These are phyloP conservation scores for Erythrophleum fordii DNA, from an alignment of 306 rosid species.

Conservation along the genomic window DNA sequence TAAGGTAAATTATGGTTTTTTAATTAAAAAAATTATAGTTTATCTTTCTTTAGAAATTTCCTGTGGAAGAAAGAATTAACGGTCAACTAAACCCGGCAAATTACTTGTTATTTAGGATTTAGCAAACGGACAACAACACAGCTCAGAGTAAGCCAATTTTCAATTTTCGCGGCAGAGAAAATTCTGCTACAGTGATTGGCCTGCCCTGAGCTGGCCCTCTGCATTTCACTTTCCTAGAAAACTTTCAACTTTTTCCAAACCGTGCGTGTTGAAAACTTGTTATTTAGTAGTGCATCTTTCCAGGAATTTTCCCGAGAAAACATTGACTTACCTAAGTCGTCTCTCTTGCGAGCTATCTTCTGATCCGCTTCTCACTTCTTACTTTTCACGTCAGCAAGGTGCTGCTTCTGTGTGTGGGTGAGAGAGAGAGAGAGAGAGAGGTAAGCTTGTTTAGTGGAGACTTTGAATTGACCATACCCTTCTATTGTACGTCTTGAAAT, in stretches of 20 bases:
- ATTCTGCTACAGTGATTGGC: background rate
- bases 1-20: no score
- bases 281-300: background rate
- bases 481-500: conserved; percentile 12
- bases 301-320: background rate
- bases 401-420: no score
- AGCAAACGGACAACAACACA: no score
- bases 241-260: no score
- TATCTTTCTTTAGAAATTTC: conserved; percentile 8
- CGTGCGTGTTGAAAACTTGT: background rate
- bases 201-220: background rate
- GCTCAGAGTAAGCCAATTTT: background rate
- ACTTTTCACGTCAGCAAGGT: background rate
- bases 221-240: background rate
- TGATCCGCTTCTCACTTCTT: conserved; percentile 22
- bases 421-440: conserved; percentile 8
- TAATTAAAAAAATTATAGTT: no score
- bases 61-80: background rate
- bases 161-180: background rate
- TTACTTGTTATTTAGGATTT: no score
- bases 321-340: background rate
- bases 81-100: background rate
- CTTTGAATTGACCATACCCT: conserved; percentile 21
- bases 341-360: background rate
- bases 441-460: conserved; percentile 9